Conservation (phyloP, 345 rosid species). For the Pugionium cornutum region DNA sequence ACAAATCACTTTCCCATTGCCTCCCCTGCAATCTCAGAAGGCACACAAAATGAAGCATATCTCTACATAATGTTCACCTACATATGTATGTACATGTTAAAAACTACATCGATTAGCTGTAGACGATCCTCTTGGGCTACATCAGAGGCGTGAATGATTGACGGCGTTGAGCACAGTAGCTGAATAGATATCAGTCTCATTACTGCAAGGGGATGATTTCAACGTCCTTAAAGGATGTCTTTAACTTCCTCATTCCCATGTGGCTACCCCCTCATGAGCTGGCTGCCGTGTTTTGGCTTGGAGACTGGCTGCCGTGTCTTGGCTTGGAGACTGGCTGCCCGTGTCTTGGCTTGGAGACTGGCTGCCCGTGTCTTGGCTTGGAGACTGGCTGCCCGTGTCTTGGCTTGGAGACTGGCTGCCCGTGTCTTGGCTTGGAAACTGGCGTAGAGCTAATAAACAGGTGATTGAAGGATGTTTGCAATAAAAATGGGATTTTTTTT, state of each 20-base stretch:
- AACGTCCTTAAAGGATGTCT: constrained; percentile 58
- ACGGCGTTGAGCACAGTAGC: constrained; percentile 66
- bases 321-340: too few relatives aligned
- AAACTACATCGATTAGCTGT: constrained; percentile 57
- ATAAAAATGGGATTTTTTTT: too few relatives aligned
- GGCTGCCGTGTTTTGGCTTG: constrained; percentile 70
- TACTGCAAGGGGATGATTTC: constrained; percentile 51
- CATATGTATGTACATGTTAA: background rate
- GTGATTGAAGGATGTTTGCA: too few relatives aligned
- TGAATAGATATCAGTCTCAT: constrained; percentile 57
- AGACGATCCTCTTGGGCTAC: constrained; percentile 47
- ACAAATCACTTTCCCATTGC: constrained; percentile 59
- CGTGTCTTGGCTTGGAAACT: too few relatives aligned
- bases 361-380: too few relatives aligned
- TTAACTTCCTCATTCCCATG: constrained; percentile 58
- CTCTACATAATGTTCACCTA: background rate
- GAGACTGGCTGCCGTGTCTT: constrained; percentile 58
- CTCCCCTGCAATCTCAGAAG: constrained; percentile 52
- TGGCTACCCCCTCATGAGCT: constrained; percentile 61
- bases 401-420: too few relatives aligned
- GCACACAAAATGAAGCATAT: background rate
- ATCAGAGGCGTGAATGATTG: constrained; percentile 61
- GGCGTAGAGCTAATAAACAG: too few relatives aligned
- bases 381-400: too few relatives aligned
- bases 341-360: too few relatives aligned